Base-by-base conservation (phyloP, 2,329 filamentous ascomycete genomes). In the Aureobasidium subglaciale region DNA sequence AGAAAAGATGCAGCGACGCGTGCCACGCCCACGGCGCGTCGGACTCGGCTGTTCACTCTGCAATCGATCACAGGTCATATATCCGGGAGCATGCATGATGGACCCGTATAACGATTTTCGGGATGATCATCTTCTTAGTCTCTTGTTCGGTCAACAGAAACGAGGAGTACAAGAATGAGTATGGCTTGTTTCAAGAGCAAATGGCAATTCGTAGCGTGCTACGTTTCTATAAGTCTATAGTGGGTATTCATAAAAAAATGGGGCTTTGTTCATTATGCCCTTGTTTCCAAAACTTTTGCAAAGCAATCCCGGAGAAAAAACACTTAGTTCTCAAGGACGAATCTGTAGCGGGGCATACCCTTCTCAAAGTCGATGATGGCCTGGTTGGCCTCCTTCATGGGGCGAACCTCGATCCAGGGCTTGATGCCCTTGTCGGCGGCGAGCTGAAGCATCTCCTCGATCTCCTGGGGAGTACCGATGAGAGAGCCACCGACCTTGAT, bases 391-490 rank as follows among this genome's bases (percentile, higher is more conserved):
- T 81, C 76, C 66, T 75, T 78, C 74, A 86, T 74, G 1, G 77
- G 75, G 34, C 78, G 70, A 63, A 75, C 75, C 75, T 89, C 80
- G 35, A 89, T 78, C 78, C 79, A 81, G 5, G 81, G 75, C 68
- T 78, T 75, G 32, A 86, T 70, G 2, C 75, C 73, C 68, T 83
- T 78, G 55, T 82, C 75, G 0, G 74, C 80, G 7, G 79, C 82
- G 56, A 86, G 74, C 59, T 77, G 62, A 53, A 86, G 62, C 82
- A 86, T 85, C 61, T 83, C 77, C 54, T 73, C 67, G 58, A 85
- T 84, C 61, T 85, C 79, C 41, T 64, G 64, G 0, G 81, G 81
- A 8, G 74, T 70, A 5, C 80, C 80, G 58, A 82, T 73, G 59
- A 70, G 64, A 45, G 67, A 70, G 5, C 74, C 74, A 11, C 69